Evolutionary conservation across 305 asterid genomes (phyloP), one percentile per base, ranked within the genome.

Genomic region (Rubia tinctorum): DNA sequence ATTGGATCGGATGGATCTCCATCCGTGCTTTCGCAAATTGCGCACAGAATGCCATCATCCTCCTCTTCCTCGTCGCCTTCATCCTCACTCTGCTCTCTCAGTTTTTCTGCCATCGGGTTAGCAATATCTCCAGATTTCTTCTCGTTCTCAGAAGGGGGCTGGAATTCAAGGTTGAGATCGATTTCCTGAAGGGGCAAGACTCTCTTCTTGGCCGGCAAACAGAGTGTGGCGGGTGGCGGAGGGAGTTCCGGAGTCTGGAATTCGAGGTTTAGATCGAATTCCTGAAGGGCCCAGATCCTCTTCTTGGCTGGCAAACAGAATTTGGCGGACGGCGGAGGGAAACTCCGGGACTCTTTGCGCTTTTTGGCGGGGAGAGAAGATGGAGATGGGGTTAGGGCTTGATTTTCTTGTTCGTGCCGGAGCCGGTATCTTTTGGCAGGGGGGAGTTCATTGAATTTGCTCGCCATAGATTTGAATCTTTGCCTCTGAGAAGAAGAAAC

Each of bases 1-100:
- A 94, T 94, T 0, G 97, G 99, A 34, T 91, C 97, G 72, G 78
- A n/a, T 10, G 94, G 93, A 66, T 94, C 97, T 11, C 95, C 98
- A 14, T 94, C 98, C 0, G 95, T 90, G 88, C 96, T 90, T 0
- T 79, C 83, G 64, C 97, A 94, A 2, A 94, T 75, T 45, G 86
- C 87, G 44, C 97, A 91, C 8, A 84, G 72, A 65, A 94, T 86
- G 8, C 96, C 98, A 55, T 92, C 98, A 0, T 66, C 70, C 0
- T 66, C 71, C 6, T 66, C 71, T 2, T 66, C 56, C 15, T 76
- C 84, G 3, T 25, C 66, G 0, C 2, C 73, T 0, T 15, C 65
- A 11, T 77, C 60, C 45, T 53, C 39, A 12, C 56, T 20, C n/a
- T 68, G 81, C 15, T 60, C 37, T 11, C 69, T 66, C 20, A 61